A percentile compares a stretch with the other conserved stretches of the same genome.
Conservation (phyloP, 352 stramenopile genomes). For the Globisporangium abappressorium region DNA sequence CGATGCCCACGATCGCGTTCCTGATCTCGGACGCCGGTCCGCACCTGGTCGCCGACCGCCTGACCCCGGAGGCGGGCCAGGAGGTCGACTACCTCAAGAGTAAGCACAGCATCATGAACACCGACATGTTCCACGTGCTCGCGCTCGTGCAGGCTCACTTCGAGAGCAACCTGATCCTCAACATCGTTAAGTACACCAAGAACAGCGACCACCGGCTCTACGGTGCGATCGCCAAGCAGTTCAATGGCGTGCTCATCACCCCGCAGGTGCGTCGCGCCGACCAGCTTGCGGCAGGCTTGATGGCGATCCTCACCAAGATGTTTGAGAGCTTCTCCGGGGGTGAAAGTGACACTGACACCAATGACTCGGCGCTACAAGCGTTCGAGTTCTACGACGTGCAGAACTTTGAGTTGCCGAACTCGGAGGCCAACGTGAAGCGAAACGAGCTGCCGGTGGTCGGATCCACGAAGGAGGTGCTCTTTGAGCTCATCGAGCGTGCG, state of each 20-base stretch:
- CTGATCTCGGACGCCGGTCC: slow-evolving; percentile 63
- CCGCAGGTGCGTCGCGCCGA: slow-evolving; percentile 31
- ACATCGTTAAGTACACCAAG: slow-evolving; percentile 60
- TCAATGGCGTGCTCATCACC: slow-evolving; percentile 59
- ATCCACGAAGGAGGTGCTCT: slow-evolving; percentile 48
- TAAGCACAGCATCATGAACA: slow-evolving; percentile 42
- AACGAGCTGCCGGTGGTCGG: slow-evolving; percentile 33
- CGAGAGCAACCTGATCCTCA: slow-evolving; percentile 51
- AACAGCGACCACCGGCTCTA: slow-evolving; percentile 51
- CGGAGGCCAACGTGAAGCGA: slow-evolving; percentile 30
- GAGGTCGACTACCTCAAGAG: slow-evolving; percentile 44
- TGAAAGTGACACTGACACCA: too few species aligned
- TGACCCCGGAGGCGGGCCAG: slow-evolving; percentile 21
- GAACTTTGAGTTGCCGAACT: slow-evolving; percentile 24
- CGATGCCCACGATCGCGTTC: slow-evolving; percentile 63
- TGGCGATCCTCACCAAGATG: slow-evolving; percentile 56
- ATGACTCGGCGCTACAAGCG: slow-evolving; percentile 24
- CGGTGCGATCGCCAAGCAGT: slow-evolving; percentile 52
- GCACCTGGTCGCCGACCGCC: slow-evolving; percentile 38
- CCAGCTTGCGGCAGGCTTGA: slow-evolving; percentile 38
- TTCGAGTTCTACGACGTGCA: slow-evolving; percentile 61
- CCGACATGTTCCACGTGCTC: slow-evolving; percentile 57
- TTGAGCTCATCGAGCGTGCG: slow-evolving; percentile 52
- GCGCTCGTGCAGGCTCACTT: slow-evolving; percentile 49
- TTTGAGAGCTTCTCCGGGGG: slow-evolving; percentile 23